These are phyloP conservation scores for Primulina tabacum DNA, from an alignment of 257 asterid genomes.

Conservation along the genomic window DNA sequence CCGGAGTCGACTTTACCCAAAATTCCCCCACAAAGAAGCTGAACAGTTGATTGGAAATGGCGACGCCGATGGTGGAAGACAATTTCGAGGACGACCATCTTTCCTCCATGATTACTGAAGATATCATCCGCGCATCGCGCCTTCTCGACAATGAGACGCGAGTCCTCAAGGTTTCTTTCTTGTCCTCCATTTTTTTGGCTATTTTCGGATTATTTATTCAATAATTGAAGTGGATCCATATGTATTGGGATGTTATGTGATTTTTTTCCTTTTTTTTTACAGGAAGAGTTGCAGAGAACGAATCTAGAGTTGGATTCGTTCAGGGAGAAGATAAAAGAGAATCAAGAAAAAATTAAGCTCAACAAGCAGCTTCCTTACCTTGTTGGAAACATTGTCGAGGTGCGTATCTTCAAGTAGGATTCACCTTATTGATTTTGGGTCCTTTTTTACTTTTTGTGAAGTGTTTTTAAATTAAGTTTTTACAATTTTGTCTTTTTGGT, in stretches of 20 bases:
- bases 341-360: slow-evolving; percentile 83
- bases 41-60: slow-evolving; percentile 41
- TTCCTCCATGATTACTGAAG: slow-evolving; percentile 75
- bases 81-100: slow-evolving; percentile 78
- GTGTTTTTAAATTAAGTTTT: neutral
- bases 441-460: neutral
- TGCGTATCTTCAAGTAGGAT: slow-evolving; percentile 19
- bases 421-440: neutral
- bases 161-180: slow-evolving; percentile 53
- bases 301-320: slow-evolving; percentile 75
- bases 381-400: slow-evolving; percentile 93
- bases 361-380: slow-evolving; percentile 88
- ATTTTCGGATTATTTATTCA: neutral
- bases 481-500: neutral
- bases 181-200: neutral
- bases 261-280: slow-evolving; percentile 5
- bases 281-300: slow-evolving; percentile 86
- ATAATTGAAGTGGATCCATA: slow-evolving; percentile 1
- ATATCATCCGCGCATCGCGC: slow-evolving; percentile 79
- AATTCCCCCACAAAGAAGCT: no score
- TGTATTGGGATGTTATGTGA: neutral
- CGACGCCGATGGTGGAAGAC: slow-evolving; percentile 85
- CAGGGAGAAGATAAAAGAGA: slow-evolving; percentile 79
- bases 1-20: no score
- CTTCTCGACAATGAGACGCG: slow-evolving; percentile 85